A percentile compares a stretch with the other conserved stretches of the same genome.
These are phyloP conservation scores for Xylariaceae sp. DNA, from an alignment of 2,329 filamentous ascomycete species.

Conservation along the genomic window DNA sequence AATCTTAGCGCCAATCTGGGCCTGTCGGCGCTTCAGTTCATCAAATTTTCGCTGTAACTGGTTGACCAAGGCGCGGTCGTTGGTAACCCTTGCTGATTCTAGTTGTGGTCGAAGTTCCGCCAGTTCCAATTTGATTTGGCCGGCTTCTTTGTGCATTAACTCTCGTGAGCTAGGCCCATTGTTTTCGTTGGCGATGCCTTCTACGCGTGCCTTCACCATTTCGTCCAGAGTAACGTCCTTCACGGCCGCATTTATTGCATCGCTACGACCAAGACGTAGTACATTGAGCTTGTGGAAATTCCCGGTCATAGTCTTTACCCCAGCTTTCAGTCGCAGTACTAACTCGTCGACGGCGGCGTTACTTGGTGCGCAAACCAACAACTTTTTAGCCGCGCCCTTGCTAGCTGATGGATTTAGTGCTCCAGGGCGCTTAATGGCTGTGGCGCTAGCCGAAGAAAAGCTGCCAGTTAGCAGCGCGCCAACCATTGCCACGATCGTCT, in stretches of 20 bases:
- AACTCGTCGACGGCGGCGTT: conserved; percentile 97
- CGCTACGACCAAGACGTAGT: conserved; percentile 84
- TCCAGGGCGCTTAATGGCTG: conserved; percentile 47
- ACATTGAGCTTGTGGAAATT: conserved; percentile 78
- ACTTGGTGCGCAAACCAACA: conserved; percentile 96
- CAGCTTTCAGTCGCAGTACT: conserved; percentile 87
- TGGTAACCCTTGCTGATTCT: conserved; percentile 64
- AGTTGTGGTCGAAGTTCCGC: conserved; percentile 71
- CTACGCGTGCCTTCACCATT: conserved; percentile 75
- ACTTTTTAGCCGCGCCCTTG: conserved; percentile 67
- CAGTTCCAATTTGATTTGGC: conserved; percentile 75
- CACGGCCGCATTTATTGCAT: conserved; percentile 88
- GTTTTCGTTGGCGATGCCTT: conserved; percentile 60
- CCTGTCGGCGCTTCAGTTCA: conserved; percentile 74
- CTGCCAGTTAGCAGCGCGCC: conserved; percentile 74
- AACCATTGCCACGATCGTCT: conserved; percentile 96
- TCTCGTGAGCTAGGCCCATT: conserved; percentile 60
- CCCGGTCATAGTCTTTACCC: conserved; percentile 77
- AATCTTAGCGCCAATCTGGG: conserved; percentile 76
- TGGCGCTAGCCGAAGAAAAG: conserved; percentile 48
- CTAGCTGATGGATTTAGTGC: conserved; percentile 38
- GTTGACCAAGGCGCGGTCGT: conserved; percentile 50
- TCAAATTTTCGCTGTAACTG: conserved; percentile 77
- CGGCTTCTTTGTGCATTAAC: conserved; percentile 64
- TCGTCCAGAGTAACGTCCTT: conserved; percentile 93